These are phyloP conservation scores for Exsudoporus floridanus DNA, from an alignment of 1,284 basidiomycete species.

Conservation along the genomic window DNA sequence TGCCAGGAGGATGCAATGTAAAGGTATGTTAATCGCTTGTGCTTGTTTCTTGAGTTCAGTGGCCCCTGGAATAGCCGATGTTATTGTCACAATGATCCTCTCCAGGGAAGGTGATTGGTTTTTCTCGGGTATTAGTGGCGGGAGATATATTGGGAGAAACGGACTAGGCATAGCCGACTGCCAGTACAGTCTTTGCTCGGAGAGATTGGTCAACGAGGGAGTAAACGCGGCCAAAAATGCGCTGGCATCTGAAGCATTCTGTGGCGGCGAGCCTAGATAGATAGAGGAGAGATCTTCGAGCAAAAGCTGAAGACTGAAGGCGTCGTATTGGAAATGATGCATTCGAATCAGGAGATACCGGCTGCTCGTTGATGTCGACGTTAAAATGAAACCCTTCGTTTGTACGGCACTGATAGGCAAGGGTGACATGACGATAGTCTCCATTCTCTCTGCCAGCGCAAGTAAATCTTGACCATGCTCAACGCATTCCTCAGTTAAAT, in stretches of 20 bases:
- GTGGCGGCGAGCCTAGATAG: slow-evolving; percentile 34
- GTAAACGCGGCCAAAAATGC: slow-evolving; percentile 36
- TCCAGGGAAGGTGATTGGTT: neutral
- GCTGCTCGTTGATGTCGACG: slow-evolving; percentile 21
- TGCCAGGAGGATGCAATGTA: slow-evolving; percentile 45
- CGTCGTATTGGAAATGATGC: slow-evolving; percentile 55
- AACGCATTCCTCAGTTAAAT: slow-evolving; percentile 17
- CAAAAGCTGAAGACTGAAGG: slow-evolving; percentile 48
- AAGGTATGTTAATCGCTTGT: slow-evolving; percentile 34
- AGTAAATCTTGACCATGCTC: slow-evolving; percentile 25
- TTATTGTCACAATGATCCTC: slow-evolving; percentile 25
- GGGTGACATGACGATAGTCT: slow-evolving; percentile 37
- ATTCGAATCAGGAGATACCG: slow-evolving; percentile 44
- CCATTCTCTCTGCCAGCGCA: slow-evolving; percentile 35
- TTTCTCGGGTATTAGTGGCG: slow-evolving; percentile 19
- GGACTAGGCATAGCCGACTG: slow-evolving; percentile 31
- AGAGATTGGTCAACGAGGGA: slow-evolving; percentile 23
- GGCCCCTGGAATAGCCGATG: slow-evolving; percentile 22
- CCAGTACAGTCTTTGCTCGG: slow-evolving; percentile 45
- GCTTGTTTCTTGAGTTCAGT: slow-evolving; percentile 33
- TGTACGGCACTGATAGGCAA: slow-evolving; percentile 36
- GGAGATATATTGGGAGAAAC: slow-evolving; percentile 37
- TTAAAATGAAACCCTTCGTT: slow-evolving; percentile 37
- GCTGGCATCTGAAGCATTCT: slow-evolving; percentile 33
- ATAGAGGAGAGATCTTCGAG: slow-evolving; percentile 41